Evolutionary conservation across 2,329 filamentous ascomycete species (phyloP), one percentile per base, ranked within the genome.

Genomic region (Colletotrichum higginsianum): DNA sequence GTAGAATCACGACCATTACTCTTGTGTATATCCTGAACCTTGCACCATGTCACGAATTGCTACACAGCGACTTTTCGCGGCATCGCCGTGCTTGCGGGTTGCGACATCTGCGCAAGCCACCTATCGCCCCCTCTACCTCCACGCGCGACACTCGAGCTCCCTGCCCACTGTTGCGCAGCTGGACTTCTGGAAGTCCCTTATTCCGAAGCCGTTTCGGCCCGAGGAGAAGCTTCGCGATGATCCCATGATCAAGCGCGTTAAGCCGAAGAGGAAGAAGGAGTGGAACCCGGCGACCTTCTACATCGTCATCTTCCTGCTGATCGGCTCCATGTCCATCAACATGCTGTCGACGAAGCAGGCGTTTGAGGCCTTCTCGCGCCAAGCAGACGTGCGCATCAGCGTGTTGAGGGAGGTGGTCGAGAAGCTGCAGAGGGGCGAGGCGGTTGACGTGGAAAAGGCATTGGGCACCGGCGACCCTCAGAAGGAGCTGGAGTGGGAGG

Each of bases 241-340:
- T 63, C 80, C 77, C 65, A 66, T 71, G 61, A 74, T 74, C 67
- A 77, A 77, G 73, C 78, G 76, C 18, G 77, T 73, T 52, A 83
- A 83, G 77, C 81, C 83, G 44, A 77, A 80, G 30, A 88, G 86
- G 74, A 83, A 87, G 18, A 92, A 89, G 78, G 89, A 90, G 75
- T 94, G 92, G 91, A 96, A 96, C 76, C 93, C 94, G 3, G 93
- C 93, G 23, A 95, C 92, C 0, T 96, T 94, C 78, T 96, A 92
- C 80, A 94, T 96, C 75, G 85, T 91, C 76, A 94, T 96, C 74
- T 95, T 95, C 78, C 85, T 95, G 50, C 87, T 98, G 74, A 96
- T 98, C 74, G 97, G 97, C 4, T 98, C 94, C 73, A 97, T 98
- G 87, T 94, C 96, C 16, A 98, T 99, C 76, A 94, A 98, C 77